Base-by-base conservation (phyloP, 768 basidiomycete genomes). In the Rhodocollybia butyracea region DNA sequence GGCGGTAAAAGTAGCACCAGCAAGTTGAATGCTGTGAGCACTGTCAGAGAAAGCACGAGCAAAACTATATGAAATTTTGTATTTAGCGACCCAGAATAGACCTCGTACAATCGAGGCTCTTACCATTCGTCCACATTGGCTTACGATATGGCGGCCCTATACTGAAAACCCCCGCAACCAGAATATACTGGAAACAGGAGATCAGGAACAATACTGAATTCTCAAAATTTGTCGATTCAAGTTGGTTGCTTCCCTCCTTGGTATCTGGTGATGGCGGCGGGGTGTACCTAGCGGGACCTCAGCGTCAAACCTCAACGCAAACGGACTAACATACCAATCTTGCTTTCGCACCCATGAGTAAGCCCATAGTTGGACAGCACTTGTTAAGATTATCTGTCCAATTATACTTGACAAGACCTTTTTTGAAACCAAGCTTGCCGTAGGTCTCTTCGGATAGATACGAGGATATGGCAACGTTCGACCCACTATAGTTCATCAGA, bases 121-220 rank as follows among this genome's bases (percentile, higher is more conserved):
- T 66, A 95, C 95, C 84, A 65, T 99, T 99, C 15, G 94, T 91
- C 84, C 89, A 94, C 80, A 98, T 91, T 24, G 94, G 81, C 70
- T 91, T 89, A 47, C 97, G 84, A 70, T 96, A 99, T 3, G 97
- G 97, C 3, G 95, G 95, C 0, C 97, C 97, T 61, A 98, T 97
- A 67, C 92, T 96, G 74, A 98, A 99, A 0, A 98, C 94, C 0
- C 88, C 96, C 12, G 96, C 97, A 7, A 97, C 91, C 46, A 98
- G 76, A 64, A 98, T 92, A 69, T 99, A 99, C 73, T 99, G 97
- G 84, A 98, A 98, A 59, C 94, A 97, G 10, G 97, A 98, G 41
- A 98, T 76, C 60, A 98, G 71, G 74, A 99, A 99, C 55, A 99
- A 71, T 27, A 82, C 84, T 5, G 97, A 86, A 68, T 99, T 98